phyloP scores from a whole-genome alignment of 208 protist genomes.

The Porcisia deanei region DNA sequence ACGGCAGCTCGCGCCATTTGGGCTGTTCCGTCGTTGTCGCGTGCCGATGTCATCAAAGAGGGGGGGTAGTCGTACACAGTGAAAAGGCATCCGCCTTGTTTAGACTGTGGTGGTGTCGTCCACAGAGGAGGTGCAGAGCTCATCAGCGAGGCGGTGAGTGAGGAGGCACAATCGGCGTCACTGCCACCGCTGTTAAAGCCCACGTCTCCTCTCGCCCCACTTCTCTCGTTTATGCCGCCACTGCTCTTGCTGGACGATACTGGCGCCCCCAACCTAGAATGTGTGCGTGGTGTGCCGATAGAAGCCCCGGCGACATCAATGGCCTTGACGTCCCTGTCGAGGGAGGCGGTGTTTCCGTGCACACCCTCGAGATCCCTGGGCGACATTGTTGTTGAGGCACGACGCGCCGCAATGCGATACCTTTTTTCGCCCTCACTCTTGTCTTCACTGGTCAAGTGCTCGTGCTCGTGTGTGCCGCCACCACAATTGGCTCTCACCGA shows the following conservation, averaged over 20 bases:
- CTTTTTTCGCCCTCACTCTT: no score
- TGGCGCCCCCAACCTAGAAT: no score
- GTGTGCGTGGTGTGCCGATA: no score
- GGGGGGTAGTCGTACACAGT: not conserved
- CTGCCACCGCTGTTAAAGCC: not conserved
- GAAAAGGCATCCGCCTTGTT: not conserved
- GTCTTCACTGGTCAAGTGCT: no score
- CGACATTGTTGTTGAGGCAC: no score
- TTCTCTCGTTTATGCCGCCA: no score
- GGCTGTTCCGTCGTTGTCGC: not conserved
- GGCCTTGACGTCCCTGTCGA: no score
- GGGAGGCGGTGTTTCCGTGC: no score
- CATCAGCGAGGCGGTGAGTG: not conserved
- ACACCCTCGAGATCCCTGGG: no score
- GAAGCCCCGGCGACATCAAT: no score
- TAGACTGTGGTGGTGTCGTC: not conserved
- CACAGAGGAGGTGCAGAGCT: not conserved
- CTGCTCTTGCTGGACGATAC: no score
- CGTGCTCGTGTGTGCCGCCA: not conserved
- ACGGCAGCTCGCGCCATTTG: not conserved
- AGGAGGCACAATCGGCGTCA: not conserved
- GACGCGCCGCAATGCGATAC: no score
- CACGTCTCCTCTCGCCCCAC: not conserved
- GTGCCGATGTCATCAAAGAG: not conserved
- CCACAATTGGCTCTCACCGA: slow-evolving; percentile 1